Percentiles rank a stretch among this genome's conserved stretches.
Evolutionary conservation across 345 rosid species (phyloP).

Genomic region (Eucalyptus fibrosa): DNA sequence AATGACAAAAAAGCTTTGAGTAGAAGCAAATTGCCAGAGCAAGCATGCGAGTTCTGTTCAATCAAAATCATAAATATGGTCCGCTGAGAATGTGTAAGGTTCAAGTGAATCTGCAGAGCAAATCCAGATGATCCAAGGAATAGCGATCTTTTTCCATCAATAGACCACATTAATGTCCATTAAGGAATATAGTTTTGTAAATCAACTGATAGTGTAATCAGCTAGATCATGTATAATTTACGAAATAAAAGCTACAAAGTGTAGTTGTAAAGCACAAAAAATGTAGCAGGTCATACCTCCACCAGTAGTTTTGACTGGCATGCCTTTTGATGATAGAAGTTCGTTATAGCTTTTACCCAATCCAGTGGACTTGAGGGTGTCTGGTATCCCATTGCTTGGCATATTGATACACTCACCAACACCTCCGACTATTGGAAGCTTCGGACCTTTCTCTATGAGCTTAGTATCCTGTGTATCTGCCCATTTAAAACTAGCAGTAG

Average conservation of each 20-base stretch:
- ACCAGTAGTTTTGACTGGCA: constrained; percentile 14
- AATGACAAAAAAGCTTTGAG: neutral
- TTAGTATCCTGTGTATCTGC: constrained; percentile 26
- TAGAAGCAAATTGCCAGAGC: neutral
- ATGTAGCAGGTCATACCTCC: neutral
- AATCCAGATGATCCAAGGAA: neutral
- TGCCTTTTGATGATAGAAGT: constrained; percentile 24
- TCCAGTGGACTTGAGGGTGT: constrained; percentile 7
- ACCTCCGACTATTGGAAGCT: constrained; percentile 29
- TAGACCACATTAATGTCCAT: neutral
- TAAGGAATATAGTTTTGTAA: neutral
- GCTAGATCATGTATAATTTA: neutral
- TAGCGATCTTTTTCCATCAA: neutral
- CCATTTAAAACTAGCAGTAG: constrained; percentile 26
- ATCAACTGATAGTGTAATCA: neutral
- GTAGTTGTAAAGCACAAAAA: neutral
- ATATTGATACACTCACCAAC: constrained; percentile 22
- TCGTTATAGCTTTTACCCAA: constrained; percentile 19
- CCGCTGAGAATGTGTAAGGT: neutral
- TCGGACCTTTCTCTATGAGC: constrained; percentile 26
- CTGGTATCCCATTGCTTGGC: constrained; percentile 14
- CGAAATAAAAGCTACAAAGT: neutral
- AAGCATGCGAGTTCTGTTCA: neutral
- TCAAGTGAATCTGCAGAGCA: neutral
- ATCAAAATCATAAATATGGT: neutral